Conservation (phyloP, 2,329 filamentous ascomycete genomes). For the Aspergillus brunneoviolaceus region DNA sequence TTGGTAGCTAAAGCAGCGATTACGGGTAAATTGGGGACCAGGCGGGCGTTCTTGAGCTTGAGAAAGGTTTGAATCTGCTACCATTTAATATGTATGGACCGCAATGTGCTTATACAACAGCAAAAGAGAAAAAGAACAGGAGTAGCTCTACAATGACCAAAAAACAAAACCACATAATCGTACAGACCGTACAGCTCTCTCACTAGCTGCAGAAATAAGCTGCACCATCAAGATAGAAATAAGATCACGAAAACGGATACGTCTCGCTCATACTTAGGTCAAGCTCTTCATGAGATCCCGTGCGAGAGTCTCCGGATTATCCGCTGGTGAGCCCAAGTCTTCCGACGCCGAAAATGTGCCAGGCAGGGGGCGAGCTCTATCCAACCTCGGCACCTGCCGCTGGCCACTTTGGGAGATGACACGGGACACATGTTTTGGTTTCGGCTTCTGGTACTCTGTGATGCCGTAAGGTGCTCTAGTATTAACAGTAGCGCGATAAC, state of each 20-base stretch:
- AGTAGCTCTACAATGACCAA: constrained; percentile 31
- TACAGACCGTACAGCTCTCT: constrained; percentile 27
- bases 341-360: background rate
- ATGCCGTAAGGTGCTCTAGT: constrained; percentile 38
- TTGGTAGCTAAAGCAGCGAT: too few relatives aligned
- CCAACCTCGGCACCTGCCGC: constrained; percentile 32
- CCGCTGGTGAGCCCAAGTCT: constrained; percentile 6
- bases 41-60: too few relatives aligned
- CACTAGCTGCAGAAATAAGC: constrained; percentile 10
- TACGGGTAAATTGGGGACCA: too few relatives aligned
- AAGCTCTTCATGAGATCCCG: constrained; percentile 33
- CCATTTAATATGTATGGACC: constrained; percentile 1
- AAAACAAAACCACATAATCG: constrained; percentile 31
- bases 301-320: constrained; percentile 31
- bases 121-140: constrained; percentile 22
- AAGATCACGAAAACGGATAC: background rate
- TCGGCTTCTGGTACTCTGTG: constrained; percentile 35
- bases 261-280: constrained; percentile 9
- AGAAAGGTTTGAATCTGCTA: background rate
- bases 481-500: constrained; percentile 33
- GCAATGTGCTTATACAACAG: constrained; percentile 28
- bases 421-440: constrained; percentile 24
- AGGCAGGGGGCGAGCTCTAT: constrained; percentile 20
- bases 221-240: background rate
- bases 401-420: constrained; percentile 26